phyloP scores from a whole-genome alignment of 2,329 filamentous ascomycete genomes.

The Sarocladiaceae sp. region DNA sequence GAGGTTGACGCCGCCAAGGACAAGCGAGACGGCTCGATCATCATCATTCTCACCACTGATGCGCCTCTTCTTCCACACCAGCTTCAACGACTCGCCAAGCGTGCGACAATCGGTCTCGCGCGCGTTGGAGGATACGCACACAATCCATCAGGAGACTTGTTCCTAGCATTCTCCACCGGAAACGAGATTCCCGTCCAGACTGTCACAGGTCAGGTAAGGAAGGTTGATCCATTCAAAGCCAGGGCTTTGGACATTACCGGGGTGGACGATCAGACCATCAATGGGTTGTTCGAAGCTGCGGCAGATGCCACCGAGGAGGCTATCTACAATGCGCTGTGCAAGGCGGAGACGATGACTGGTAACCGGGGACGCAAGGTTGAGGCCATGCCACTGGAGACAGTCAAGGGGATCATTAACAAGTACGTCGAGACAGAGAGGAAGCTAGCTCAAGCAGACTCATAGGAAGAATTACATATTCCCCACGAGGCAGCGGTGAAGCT shows the following conservation, averaged over 20 bases:
- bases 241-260: constrained; percentile 34
- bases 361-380: constrained; percentile 44
- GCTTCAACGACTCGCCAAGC: constrained; percentile 52
- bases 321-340: constrained; percentile 60
- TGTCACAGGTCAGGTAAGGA: constrained; percentile 21
- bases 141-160: constrained; percentile 59
- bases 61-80: constrained; percentile 55
- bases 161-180: constrained; percentile 59
- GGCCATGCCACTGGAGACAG: constrained; percentile 41
- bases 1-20: constrained; percentile 32
- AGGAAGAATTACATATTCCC: too few species aligned
- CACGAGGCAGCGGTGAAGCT: too few species aligned
- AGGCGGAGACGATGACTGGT: constrained; percentile 55
- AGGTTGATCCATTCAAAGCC: constrained; percentile 39
- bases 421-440: too few species aligned
- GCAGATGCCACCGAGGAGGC: constrained; percentile 59
- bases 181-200: constrained; percentile 40
- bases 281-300: constrained; percentile 54
- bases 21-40: constrained; percentile 57
- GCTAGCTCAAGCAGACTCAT: too few species aligned
- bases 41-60: constrained; percentile 56
- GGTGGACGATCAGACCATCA: constrained; percentile 53
- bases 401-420: constrained; percentile 45
- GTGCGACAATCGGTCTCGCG: constrained; percentile 54
- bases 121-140: constrained; percentile 55